Evolutionary conservation across 257 asterid species (phyloP), one percentile per base, ranked within the genome.

Genomic region (Buddleja alternifolia): DNA sequence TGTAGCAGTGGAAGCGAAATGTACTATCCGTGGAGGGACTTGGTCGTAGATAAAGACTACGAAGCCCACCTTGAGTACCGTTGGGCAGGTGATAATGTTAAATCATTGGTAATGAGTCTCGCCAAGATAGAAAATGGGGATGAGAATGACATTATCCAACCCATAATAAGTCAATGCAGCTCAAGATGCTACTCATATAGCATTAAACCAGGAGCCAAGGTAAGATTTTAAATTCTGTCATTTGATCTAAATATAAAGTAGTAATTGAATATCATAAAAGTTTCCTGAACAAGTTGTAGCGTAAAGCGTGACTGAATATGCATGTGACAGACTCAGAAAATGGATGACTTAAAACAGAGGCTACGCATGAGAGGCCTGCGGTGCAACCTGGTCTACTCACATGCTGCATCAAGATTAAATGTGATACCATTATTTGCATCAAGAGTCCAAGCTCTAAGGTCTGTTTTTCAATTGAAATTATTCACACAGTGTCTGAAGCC

Each of bases 291-390:
- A 59, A 45, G 51, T 41, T 52, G 34, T 15, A 50, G 14, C 4
- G 21, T 63, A n/a, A 63, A 21, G 69, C 46, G 20, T 32, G 67
- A 23, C 41, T 59, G 50, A 46, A 56, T 72, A 53, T 50, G 48
- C 44, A 42, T 39, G 39, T 67, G 34, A 24, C 82, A 86, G 92
- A 60, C 66, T 62, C 77, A 59, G 73, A 84, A 75, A 68, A 75
- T 77, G n/a, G 84, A 86, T 64, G 89, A 82, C 58, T 78, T 88
- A 41, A 70, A 81, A 59, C 89, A 80, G 82, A 82, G 80, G 75
- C 69, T 85, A 61, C 81, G 95, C 51, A 85, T 88, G 95, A 85
- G 92, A 83, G 93, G 90, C 72, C 75, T 88, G 50, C 77, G 89
- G 48, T 84, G 93, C 80, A 81, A 78, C 73, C 73, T 76, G 55